Conservation (phyloP, 345 rosid genomes). For the Camelina hispida region DNA sequence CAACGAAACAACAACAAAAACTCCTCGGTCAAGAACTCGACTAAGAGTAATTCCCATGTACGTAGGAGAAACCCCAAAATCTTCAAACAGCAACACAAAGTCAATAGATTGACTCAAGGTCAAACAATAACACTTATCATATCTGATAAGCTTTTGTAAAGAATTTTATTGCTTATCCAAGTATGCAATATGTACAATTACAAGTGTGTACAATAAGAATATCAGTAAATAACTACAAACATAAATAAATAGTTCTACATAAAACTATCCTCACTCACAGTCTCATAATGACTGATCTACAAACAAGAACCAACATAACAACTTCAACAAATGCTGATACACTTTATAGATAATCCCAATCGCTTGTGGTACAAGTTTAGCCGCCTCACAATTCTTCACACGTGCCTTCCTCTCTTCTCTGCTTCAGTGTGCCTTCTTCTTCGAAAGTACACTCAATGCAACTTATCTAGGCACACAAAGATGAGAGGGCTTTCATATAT, state of each 20-base stretch:
- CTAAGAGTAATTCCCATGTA: conserved; percentile 48
- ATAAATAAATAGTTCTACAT: neutral
- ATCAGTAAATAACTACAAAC: neutral
- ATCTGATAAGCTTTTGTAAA: no score
- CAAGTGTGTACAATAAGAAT: neutral
- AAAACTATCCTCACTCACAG: neutral
- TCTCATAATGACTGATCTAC: neutral
- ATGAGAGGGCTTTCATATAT: neutral
- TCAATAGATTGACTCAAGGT: conserved; percentile 51
- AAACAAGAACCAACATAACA: neutral
- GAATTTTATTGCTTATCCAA: no score
- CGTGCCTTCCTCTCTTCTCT: neutral
- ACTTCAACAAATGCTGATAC: neutral
- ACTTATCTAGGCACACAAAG: neutral
- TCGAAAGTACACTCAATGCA: neutral
- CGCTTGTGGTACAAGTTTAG: neutral
- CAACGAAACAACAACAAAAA: conserved; percentile 49
- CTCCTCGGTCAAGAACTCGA: conserved; percentile 55
- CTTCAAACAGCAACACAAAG: conserved; percentile 69
- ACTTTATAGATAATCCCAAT: no score
- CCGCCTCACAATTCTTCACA: neutral
- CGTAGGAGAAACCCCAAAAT: conserved; percentile 68
- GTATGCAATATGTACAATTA: no score
- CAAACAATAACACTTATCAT: no score
- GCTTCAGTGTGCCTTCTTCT: neutral